Percentiles rank a stretch among this genome's conserved stretches.
phyloP scores from a whole-genome alignment of 2,329 filamentous ascomycete species.

The Fusarium buharicum region DNA sequence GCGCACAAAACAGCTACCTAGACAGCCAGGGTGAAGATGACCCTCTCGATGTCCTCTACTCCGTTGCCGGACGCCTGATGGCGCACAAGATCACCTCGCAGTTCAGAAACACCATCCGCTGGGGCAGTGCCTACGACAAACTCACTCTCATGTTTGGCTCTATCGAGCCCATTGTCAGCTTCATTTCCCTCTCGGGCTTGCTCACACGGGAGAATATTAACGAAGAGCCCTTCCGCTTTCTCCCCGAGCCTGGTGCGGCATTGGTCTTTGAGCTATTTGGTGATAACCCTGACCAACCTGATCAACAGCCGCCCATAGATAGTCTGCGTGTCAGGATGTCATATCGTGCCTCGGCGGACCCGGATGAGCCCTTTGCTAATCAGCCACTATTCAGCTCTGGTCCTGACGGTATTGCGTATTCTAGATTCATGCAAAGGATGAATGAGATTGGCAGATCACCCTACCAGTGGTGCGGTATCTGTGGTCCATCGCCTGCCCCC shows the following conservation, averaged over 20 bases:
- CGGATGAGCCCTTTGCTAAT: constrained; percentile 48
- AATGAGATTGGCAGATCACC: constrained; percentile 49
- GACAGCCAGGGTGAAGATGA: constrained; percentile 57
- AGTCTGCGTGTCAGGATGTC: constrained; percentile 66
- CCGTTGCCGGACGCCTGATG: constrained; percentile 65
- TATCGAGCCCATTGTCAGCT: constrained; percentile 64
- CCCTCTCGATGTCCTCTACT: constrained; percentile 52
- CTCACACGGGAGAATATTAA: constrained; percentile 63
- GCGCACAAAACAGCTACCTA: constrained; percentile 63
- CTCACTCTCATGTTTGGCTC: constrained; percentile 65
- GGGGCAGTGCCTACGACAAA: constrained; percentile 55
- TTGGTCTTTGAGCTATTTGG: constrained; percentile 76
- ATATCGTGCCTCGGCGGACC: constrained; percentile 61
- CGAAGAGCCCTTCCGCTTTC: constrained; percentile 47
- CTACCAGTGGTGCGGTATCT: constrained; percentile 58
- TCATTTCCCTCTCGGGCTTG: constrained; percentile 62
- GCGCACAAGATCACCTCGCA: constrained; percentile 57
- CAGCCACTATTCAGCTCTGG: constrained; percentile 56
- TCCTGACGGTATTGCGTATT: constrained; percentile 52
- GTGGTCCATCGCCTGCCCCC: constrained; percentile 45
- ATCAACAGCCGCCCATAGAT: constrained; percentile 44
- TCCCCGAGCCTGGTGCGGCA: constrained; percentile 76
- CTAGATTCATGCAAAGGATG: constrained; percentile 54
- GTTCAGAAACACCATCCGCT: constrained; percentile 56
- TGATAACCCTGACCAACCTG: constrained; percentile 35